These are phyloP conservation scores for Venturiaceae sp. DNA, from an alignment of 2,329 filamentous ascomycete genomes.

Conservation along the genomic window DNA sequence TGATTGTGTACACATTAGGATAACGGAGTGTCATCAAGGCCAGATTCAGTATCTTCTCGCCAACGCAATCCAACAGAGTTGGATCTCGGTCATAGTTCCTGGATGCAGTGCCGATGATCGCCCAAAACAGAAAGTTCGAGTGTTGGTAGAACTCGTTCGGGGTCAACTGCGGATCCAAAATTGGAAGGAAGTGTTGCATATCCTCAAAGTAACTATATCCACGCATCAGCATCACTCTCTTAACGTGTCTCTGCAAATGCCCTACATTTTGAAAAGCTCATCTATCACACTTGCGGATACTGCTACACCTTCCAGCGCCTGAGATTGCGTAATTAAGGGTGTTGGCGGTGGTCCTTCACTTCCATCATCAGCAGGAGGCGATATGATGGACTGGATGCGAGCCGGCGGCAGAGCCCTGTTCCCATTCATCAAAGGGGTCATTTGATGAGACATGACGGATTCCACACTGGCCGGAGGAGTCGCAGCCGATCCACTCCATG, in stretches of 20 bases:
- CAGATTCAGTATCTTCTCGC: slow-evolving; percentile 24
- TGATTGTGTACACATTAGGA: slow-evolving; percentile 24
- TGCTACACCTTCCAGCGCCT: slow-evolving; percentile 20
- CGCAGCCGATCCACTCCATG: slow-evolving; percentile 19
- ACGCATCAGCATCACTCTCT: slow-evolving; percentile 10
- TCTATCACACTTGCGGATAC: slow-evolving; percentile 25
- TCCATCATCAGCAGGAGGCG: slow-evolving; percentile 10
- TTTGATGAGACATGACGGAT: slow-evolving; percentile 10
- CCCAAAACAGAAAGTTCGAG: slow-evolving; percentile 9
- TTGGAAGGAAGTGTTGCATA: slow-evolving; percentile 27
- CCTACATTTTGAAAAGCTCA: slow-evolving; percentile 26
- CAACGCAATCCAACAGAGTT: slow-evolving; percentile 25
- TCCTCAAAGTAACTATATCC: slow-evolving; percentile 23
- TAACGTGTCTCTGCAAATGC: not conserved
- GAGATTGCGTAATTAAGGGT: slow-evolving; percentile 18
- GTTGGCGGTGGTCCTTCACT: slow-evolving; percentile 11
- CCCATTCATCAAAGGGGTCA: slow-evolving; percentile 7
- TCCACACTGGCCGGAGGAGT: slow-evolving; percentile 23
- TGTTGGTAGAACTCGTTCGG: slow-evolving; percentile 5
- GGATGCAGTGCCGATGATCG: slow-evolving; percentile 25
- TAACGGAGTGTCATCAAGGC: slow-evolving; percentile 22
- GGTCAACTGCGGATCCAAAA: slow-evolving; percentile 21
- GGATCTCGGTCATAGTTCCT: slow-evolving; percentile 28
- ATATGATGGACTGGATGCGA: slow-evolving; percentile 13
- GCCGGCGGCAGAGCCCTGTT: slow-evolving; percentile 10